Evolutionary conservation across 2,329 filamentous ascomycete genomes (phyloP).

Genomic region (Colletotrichum sp.): DNA sequence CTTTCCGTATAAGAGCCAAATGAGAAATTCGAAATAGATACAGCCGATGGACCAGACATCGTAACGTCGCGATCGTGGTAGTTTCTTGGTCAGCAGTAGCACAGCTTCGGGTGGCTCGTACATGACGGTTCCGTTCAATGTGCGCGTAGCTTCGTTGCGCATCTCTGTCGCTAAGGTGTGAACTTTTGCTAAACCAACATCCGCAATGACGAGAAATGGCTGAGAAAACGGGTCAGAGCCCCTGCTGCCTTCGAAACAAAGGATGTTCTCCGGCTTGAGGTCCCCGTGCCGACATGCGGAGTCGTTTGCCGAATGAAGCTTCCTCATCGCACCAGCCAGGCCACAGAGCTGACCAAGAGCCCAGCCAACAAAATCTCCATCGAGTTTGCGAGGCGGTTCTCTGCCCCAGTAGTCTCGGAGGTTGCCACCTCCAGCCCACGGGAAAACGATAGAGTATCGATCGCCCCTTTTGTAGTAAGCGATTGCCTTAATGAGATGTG

Average conservation of each 20-base stretch:
- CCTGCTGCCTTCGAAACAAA: background rate
- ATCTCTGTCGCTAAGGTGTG: background rate
- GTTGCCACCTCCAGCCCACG: background rate
- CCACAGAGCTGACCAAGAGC: background rate
- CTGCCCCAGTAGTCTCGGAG: background rate
- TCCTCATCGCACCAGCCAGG: background rate
- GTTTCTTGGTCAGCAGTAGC: background rate
- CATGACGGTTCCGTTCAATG: background rate
- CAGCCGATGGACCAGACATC: conserved; percentile 36
- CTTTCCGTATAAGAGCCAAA: conserved; percentile 31
- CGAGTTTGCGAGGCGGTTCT: background rate
- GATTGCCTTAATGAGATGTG: background rate
- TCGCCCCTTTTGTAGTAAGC: background rate
- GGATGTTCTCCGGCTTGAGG: conserved; percentile 10
- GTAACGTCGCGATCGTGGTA: conserved; percentile 24
- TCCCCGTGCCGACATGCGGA: background rate
- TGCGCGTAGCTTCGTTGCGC: background rate
- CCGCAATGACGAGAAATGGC: background rate
- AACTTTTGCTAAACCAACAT: background rate
- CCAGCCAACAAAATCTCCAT: background rate
- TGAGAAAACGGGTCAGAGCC: background rate
- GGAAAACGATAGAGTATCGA: background rate
- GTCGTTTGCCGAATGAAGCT: background rate
- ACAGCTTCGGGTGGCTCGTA: conserved; percentile 4
- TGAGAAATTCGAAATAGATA: conserved; percentile 30